Base-by-base conservation (phyloP, 2,329 filamentous ascomycete genomes). In the Colletotrichum graminicola region DNA sequence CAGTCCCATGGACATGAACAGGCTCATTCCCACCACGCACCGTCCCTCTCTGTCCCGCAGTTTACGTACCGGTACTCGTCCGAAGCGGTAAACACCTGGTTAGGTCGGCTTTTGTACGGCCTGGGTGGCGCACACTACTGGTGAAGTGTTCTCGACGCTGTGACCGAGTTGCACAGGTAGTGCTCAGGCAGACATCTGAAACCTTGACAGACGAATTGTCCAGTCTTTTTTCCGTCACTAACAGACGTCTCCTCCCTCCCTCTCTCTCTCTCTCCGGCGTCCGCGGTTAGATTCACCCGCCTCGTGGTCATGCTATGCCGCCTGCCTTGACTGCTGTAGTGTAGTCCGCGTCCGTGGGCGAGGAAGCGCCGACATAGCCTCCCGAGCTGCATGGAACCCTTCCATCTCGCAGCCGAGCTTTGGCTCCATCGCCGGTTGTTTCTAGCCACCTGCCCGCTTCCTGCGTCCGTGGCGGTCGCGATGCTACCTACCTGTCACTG, bases 171-270 rank as follows among this genome's bases (percentile, higher is more conserved):
- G 72, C 59, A 68, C 60, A 72, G 71, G 62, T 52, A 47, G 43
- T 55, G 67, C 66, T 60, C 54, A 57, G 60, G 62, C 66, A 71
- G 56, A 66, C 49, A 51, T 66, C 71, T 74, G 73, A 74, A 73
- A 74, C 71, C 41, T 55, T 74, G 73, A 74, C 73, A 74, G 71
- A 73, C 63, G 51, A 72, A 55, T 67, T 57, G 56, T 55, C 63
- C 63, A 73, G 59, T 66, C 61, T 71, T 66, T 69, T 41, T 59
- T 60, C 66, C 66, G 51, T 52, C 54, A 57, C 66, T 65, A 52
- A 63, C 66, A 62, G 62, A 66, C 32, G 54, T 67, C 52, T 45
- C 23, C 41, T 34, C 43, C 45, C n/a, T 52, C 12, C 5, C 14
- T 16, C 12, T 18, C 39, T 41, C 14, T 41, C 39, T 41, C 6